Percentiles rank a stretch among this genome's conserved stretches.
Evolutionary conservation across 768 basidiomycete genomes (phyloP).

Genomic region (Arthromyces matolae): DNA sequence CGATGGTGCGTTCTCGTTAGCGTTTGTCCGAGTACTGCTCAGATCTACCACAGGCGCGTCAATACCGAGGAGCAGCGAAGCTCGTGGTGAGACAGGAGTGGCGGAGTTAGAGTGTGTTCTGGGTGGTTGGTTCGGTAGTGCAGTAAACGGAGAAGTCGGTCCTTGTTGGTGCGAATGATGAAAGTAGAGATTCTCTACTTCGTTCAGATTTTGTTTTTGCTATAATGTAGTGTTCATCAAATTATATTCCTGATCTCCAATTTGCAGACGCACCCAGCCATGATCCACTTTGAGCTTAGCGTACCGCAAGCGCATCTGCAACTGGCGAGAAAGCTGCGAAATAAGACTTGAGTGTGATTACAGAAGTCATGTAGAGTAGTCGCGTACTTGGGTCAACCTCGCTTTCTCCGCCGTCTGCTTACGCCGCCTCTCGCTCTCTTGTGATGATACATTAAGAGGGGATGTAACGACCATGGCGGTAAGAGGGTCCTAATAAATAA

Average conservation of each 20-base stretch:
- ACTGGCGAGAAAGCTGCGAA: conserved; percentile 63
- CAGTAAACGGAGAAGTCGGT: conserved; percentile 21
- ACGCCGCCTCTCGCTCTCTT: conserved; percentile 41
- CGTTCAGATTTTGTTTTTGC: conserved; percentile 77
- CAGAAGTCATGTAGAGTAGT: background rate
- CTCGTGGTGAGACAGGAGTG: conserved; percentile 18
- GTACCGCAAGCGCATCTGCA: conserved; percentile 73
- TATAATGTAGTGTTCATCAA: conserved; percentile 20
- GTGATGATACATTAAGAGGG: conserved; percentile 24
- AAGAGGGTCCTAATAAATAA: background rate
- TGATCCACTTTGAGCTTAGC: conserved; percentile 77
- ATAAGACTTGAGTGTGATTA: background rate
- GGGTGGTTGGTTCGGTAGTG: conserved; percentile 15
- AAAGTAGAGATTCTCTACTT: conserved; percentile 82
- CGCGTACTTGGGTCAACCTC: conserved; percentile 54
- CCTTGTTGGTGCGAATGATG: conserved; percentile 58
- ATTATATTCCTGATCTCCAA: no score
- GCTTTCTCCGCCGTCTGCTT: conserved; percentile 52
- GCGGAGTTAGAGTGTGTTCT: conserved; percentile 16
- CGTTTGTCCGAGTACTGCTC: conserved; percentile 3
- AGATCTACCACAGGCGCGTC: conserved; percentile 12
- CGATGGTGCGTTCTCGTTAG: no score
- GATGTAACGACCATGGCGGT: conserved; percentile 31
- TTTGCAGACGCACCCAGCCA: conserved; percentile 71
- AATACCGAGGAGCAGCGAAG: conserved; percentile 27